A percentile compares a stretch with the other conserved stretches of the same genome.
phyloP scores from a whole-genome alignment of 1,139 yeast species.

The Entelexis sorbosivorans region DNA sequence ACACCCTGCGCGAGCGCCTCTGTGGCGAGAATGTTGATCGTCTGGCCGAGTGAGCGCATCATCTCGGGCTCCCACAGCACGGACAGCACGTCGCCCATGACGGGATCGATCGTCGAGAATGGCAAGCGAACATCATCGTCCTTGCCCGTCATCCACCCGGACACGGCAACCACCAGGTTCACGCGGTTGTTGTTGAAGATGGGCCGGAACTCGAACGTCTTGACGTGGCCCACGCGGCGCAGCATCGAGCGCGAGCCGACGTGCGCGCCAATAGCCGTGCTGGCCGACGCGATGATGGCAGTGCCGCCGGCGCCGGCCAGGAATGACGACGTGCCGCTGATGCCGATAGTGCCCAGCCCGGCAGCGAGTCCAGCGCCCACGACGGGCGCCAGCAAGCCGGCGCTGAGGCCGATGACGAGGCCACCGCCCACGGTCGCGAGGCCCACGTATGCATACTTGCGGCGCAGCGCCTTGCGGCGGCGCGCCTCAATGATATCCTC shows the following conservation, averaged over 20 bases:
- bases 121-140: slow-evolving; percentile 95
- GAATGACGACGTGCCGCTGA: slow-evolving; percentile 81
- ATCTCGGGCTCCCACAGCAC: slow-evolving; percentile 97
- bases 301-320: slow-evolving; percentile 97
- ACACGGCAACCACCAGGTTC: slow-evolving; percentile 76
- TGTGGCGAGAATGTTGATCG: slow-evolving; percentile 82
- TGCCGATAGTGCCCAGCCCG: slow-evolving; percentile 88
- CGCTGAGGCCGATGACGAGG: slow-evolving; percentile 83
- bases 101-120: slow-evolving; percentile 91
- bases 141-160: slow-evolving; percentile 97
- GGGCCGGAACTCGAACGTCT: slow-evolving; percentile 88
- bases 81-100: slow-evolving; percentile 91
- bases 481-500: slow-evolving; percentile 57
- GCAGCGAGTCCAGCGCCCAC: slow-evolving; percentile 98
- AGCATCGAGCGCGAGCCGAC: slow-evolving; percentile 83
- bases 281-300: slow-evolving; percentile 83
- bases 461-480: slow-evolving; percentile 51
- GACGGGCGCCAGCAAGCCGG: slow-evolving; percentile 92
- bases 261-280: slow-evolving; percentile 80
- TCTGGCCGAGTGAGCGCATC: slow-evolving; percentile 92
- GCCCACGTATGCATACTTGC: slow-evolving; percentile 77
- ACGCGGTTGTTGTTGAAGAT: slow-evolving; percentile 83
- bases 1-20: slow-evolving; percentile 88
- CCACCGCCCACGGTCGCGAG: slow-evolving; percentile 97
- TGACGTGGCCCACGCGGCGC: slow-evolving; percentile 79